Conservation (phyloP, 345 rosid genomes). For the Toxicodendron radicans region DNA sequence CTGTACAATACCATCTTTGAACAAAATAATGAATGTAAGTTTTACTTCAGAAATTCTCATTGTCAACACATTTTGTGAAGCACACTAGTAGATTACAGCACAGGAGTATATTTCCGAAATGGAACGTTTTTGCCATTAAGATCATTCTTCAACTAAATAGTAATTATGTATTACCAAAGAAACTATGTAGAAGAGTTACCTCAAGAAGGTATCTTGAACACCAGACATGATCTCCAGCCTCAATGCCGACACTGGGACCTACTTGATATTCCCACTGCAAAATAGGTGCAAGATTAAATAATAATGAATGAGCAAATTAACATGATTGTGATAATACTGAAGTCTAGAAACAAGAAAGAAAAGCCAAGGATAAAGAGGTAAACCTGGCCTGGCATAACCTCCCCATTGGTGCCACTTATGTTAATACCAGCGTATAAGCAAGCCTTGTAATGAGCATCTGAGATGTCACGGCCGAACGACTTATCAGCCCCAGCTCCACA, state of each 20-base stretch:
- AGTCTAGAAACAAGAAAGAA: slow-evolving; percentile 3
- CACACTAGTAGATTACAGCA: too few relatives aligned
- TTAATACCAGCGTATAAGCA: slow-evolving; percentile 94
- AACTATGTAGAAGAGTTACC: slow-evolving; percentile 41
- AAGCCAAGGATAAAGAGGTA: slow-evolving; percentile 2
- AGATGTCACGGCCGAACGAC: slow-evolving; percentile 93
- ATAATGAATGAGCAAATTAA: not conserved
- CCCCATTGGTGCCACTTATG: slow-evolving; percentile 94
- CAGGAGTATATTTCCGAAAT: not conserved
- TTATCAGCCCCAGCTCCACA: slow-evolving; percentile 98
- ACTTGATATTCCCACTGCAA: slow-evolving; percentile 98
- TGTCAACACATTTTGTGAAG: not conserved
- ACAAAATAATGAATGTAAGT: not conserved
- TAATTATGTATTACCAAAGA: not conserved
- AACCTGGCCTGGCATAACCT: slow-evolving; percentile 99
- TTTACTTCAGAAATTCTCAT: not conserved
- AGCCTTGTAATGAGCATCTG: slow-evolving; percentile 98
- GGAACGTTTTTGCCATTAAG: not conserved
- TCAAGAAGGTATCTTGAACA: slow-evolving; percentile 95
- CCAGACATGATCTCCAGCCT: slow-evolving; percentile 94
- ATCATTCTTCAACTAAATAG: slow-evolving; percentile 1
- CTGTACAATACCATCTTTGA: not conserved
- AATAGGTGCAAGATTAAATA: slow-evolving; percentile 14
- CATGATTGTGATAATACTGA: not conserved
- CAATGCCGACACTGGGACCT: slow-evolving; percentile 97